phyloP scores from a whole-genome alignment of 371 early-diverging fungal species.

The Syncephalastrum sp. region DNA sequence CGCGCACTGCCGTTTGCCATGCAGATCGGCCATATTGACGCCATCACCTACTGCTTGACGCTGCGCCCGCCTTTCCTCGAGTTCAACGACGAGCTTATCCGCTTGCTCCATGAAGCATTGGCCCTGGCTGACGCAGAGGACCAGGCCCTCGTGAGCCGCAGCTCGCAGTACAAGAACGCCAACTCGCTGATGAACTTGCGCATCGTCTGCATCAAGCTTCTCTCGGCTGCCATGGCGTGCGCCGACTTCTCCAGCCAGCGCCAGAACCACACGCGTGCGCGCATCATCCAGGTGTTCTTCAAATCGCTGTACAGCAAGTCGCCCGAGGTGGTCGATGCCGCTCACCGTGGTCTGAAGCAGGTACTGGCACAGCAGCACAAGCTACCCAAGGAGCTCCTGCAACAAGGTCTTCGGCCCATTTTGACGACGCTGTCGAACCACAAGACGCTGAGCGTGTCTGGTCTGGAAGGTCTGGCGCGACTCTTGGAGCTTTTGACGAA shows the following conservation, averaged over 20 bases:
- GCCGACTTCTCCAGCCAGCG: slow-evolving; percentile 75
- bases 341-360: slow-evolving; percentile 90
- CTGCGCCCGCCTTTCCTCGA: slow-evolving; percentile 88
- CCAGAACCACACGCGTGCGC: slow-evolving; percentile 75
- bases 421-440: slow-evolving; percentile 92
- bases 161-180: slow-evolving; percentile 80
- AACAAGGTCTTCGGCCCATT: slow-evolving; percentile 94
- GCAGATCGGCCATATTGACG: slow-evolving; percentile 98
- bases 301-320: slow-evolving; percentile 93
- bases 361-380: slow-evolving; percentile 87
- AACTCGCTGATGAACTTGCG: slow-evolving; percentile 83
- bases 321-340: slow-evolving; percentile 92
- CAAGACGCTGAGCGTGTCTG: slow-evolving; percentile 88
- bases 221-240: slow-evolving; percentile 91
- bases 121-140: slow-evolving; percentile 98
- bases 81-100: slow-evolving; percentile 90
- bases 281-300: slow-evolving; percentile 97
- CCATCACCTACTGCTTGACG: slow-evolving; percentile 93
- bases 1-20: slow-evolving; percentile 93
- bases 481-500: slow-evolving; percentile 91
- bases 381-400: slow-evolving; percentile 94
- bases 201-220: slow-evolving; percentile 92
- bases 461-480: slow-evolving; percentile 91
- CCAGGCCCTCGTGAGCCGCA: slow-evolving; percentile 86
- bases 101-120: slow-evolving; percentile 89